Evolutionary conservation across 441 rosid species (phyloP), one percentile per base, ranked within the genome.

Genomic region (Rhodomyrtus psidioides): DNA sequence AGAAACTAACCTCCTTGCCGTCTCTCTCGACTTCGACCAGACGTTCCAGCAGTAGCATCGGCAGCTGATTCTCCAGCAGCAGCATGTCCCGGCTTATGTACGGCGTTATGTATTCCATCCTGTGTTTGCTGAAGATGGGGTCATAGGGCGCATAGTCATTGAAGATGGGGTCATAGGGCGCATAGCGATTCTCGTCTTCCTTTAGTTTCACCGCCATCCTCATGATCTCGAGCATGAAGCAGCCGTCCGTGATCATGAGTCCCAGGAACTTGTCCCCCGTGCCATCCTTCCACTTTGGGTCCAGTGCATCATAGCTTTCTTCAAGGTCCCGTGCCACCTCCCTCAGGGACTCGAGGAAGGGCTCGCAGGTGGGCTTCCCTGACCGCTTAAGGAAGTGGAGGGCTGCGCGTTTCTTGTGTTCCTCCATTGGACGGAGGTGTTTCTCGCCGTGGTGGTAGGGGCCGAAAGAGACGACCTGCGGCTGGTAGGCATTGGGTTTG

Each of bases 181-280:
- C 39, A 3, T 59, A 59, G 34, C 15, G 21, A 34, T n/a, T 4
- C 58, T 55, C 4, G 2, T 21, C 42, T 5, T 14, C 1, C 2
- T 6, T 21, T 19, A 3, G 8, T 7, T 27, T 2, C 2, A 19
- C 13, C 7, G 70, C 39, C 9, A 2, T 5, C 70, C 0, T 3
- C 4, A 59, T 19, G 70, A 27, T 59, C 70, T 59, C 70, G 21
- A 59, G 21, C 39, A 59, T 27, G 21, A 59, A 59, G 70, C 70
- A 27, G 70, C 70, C 70, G 5, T 27, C 39, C 1, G 10, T 59
- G 39, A 59, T 59, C 19, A 59, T 59, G 21, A 14, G 70, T 10
- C 27, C 6, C 39, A 27, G 39, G 10, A 59, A 59, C 39, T 4
- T 6, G 65, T 39, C 42, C 42, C 42, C 42, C 42, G 42, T 5